A percentile compares a stretch with the other conserved stretches of the same genome.
phyloP scores from a whole-genome alignment of 2,329 filamentous ascomycete genomes.

The Aspergillus viridinutans region DNA sequence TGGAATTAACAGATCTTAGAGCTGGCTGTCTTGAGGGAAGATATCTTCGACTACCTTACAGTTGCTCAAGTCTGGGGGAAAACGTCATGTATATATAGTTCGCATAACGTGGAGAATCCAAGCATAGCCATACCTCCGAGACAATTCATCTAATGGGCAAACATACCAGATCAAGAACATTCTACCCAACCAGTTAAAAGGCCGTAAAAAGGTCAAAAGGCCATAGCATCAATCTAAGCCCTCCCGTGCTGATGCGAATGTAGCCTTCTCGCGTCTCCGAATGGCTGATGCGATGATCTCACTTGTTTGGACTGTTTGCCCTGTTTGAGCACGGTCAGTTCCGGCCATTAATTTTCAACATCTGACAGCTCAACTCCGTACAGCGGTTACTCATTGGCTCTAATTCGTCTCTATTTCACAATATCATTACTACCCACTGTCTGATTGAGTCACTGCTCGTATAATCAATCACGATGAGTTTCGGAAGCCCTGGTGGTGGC shows the following conservation, averaged over 20 bases:
- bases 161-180: not conserved
- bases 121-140: not conserved
- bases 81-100: constrained; percentile 7
- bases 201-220: not conserved
- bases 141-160: not conserved
- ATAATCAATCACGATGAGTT: constrained; percentile 42
- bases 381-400: not conserved
- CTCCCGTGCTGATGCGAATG: not conserved
- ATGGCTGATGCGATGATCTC: not conserved
- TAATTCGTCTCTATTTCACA: not conserved
- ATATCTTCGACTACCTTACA: not conserved
- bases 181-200: not conserved
- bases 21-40: not conserved
- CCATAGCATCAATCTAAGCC: not conserved
- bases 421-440: not conserved
- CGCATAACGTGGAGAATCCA: not conserved
- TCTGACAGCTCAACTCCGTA: not conserved
- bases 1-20: not conserved
- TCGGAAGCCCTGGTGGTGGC: constrained; percentile 67
- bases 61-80: not conserved
- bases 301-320: constrained; percentile 24
- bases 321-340: constrained; percentile 21
- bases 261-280: not conserved
- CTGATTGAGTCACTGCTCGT: not conserved
- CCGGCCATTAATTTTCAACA: constrained; percentile 6